Evolutionary conservation across 306 rosid species (phyloP).

Genomic region (Lotus japonicus): DNA sequence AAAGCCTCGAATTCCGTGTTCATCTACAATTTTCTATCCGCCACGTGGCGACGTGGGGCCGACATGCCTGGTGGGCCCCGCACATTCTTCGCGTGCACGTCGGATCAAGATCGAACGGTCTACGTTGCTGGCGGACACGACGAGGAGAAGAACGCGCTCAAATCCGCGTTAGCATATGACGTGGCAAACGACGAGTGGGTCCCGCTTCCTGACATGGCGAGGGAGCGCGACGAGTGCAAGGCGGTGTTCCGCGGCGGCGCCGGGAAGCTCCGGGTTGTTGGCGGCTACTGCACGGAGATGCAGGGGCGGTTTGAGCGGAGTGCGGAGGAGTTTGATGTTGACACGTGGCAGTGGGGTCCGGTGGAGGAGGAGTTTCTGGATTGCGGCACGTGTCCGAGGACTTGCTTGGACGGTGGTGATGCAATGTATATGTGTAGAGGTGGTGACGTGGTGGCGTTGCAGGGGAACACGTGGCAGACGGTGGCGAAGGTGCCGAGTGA

Average conservation of each 20-base stretch:
- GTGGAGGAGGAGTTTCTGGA: constrained; percentile 38
- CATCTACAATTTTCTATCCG: constrained; percentile 38
- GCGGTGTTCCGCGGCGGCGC: constrained; percentile 30
- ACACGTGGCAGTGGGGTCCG: constrained; percentile 38
- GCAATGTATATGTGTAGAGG: constrained; percentile 38
- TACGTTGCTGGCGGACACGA: constrained; percentile 70
- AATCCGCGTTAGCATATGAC: constrained; percentile 44
- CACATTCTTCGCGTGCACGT: constrained; percentile 52
- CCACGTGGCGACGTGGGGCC: constrained; percentile 56
- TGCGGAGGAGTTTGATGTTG: constrained; percentile 41
- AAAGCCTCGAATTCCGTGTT: constrained; percentile 46
- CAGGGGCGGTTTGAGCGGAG: constrained; percentile 66
- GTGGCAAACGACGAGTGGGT: constrained; percentile 48
- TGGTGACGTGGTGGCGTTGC: constrained; percentile 22
- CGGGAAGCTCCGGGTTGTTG: constrained; percentile 31
- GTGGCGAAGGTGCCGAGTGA: constrained; percentile 39
- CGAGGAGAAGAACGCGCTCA: constrained; percentile 54
- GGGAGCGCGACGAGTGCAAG: constrained; percentile 70
- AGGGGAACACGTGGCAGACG: constrained; percentile 27
- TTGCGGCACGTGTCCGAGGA: constrained; percentile 43
- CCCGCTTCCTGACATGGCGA: constrained; percentile 41
- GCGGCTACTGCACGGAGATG: constrained; percentile 60
- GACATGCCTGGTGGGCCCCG: constrained; percentile 67
- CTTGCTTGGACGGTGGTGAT: constrained; percentile 25
- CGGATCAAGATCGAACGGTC: constrained; percentile 29